Evolutionary conservation across 192 early-diverging fungal genomes (phyloP), one percentile per base, ranked within the genome.

Genomic region (Helicostylum pulchrum): DNA sequence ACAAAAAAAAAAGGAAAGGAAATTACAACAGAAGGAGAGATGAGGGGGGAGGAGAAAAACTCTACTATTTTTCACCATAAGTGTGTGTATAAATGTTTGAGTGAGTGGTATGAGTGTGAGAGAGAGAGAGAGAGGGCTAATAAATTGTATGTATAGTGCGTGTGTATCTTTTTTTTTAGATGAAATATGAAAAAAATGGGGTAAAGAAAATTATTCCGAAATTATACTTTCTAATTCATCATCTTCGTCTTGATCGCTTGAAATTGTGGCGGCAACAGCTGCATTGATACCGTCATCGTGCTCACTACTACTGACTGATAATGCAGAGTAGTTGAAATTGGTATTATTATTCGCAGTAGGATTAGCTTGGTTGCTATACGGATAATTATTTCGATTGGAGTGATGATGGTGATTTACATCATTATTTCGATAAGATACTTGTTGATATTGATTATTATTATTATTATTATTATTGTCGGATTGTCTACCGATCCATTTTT

Each of bases 401-500:
- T 45, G 10, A 48, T 19, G 46, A 12, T 59, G 43, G 3, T 52
- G 50, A 54, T 54, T 23, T 23, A 21, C 19, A 19, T 42, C 15
- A 48, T 48, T 14, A 48, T 48, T 48, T 48, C 15, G 12, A 14
- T 17, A 48, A 44, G 43, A 6, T 48, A 15, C 46, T 48, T 12
- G 32, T 8, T 34, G 9, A 47, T 21, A 46, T 14, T 31, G 17
- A 8, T 61, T 50, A 44, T 30, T 17, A 32, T 34, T 59, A 8
- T 61, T 50, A 44, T 30, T 17, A 32, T 34, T 59, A 53, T 53
- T 23, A 7, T 32, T 11, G 26, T 56, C 8, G 15, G 56, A 44
- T 10, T 70, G 68, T 26, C 62, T 53, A 19, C 55, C 68, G 1
- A 72, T 73, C n/a, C 76, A 68, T 49, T 80, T 63, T 62, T 83